phyloP scores from a whole-genome alignment of 1,284 basidiomycete species.

The Cryptococcus jaspeensis region DNA sequence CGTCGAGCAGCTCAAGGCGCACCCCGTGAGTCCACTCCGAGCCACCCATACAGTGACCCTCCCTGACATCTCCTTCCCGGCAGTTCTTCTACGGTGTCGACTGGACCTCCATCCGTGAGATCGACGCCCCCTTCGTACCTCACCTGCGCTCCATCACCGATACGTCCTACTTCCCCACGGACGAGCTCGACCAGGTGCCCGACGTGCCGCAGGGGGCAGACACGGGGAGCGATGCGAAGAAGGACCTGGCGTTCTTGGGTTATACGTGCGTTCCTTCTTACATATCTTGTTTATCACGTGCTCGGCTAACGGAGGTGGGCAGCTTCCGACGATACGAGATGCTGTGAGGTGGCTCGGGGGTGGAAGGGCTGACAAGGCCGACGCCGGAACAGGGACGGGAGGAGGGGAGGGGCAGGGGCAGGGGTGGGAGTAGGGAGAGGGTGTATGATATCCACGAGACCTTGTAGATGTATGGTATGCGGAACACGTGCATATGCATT shows the following conservation, averaged over 20 bases:
- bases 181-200: conserved; percentile 81
- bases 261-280: conserved; percentile 52
- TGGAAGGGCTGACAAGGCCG: too few species aligned
- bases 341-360: conserved; percentile 17
- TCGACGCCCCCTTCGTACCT: conserved; percentile 94
- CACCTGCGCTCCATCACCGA: conserved; percentile 89
- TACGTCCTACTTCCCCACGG: conserved; percentile 95
- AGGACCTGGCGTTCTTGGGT: conserved; percentile 90
- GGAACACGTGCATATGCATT: too few species aligned
- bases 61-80: neutral
- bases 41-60: neutral
- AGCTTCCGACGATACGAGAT: conserved; percentile 51
- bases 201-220: conserved; percentile 60
- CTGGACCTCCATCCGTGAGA: conserved; percentile 85
- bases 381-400: too few species aligned
- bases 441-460: too few species aligned
- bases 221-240: conserved; percentile 67
- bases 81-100: conserved; percentile 94
- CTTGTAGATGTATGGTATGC: too few species aligned
- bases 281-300: neutral
- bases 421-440: too few species aligned
- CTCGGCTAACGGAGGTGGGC: too few species aligned
- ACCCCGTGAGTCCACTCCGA: conserved; percentile 56
- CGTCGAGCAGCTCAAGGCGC: conserved; percentile 86
- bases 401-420: too few species aligned